Evolutionary conservation across 2,329 filamentous ascomycete genomes (phyloP), one percentile per base, ranked within the genome.

Genomic region (Monosporascus sp.): DNA sequence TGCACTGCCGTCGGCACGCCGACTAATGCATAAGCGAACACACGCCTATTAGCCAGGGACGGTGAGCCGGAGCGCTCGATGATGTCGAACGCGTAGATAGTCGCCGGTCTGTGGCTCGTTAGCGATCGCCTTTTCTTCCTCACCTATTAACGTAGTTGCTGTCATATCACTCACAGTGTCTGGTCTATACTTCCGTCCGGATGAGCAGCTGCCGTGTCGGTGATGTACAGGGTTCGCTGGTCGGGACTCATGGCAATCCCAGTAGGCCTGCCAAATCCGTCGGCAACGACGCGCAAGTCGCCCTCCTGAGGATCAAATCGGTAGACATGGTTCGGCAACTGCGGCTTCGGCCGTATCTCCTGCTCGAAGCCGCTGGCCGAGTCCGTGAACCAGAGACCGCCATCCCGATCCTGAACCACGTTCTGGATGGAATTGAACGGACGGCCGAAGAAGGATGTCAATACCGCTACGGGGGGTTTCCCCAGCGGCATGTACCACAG

Each of bases 1-100:
- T 67, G 65, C 44, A 79, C 69, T 27, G 67, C 71, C 55, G 60
- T 69, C 0, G 81, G 78, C 6, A 76, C 69, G 0, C 78, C 78
- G 0, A 66, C 66, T 36, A 73, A 70, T 1, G 75, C 73, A 56
- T 75, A 77, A 1, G 80, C 75, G 58, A 85, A 84, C 0, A 82
- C 62, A 24, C 78, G 75, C 48, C 73, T 73, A 61, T 82, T 81
- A 1, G 62, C 59, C 11, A 83, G 66, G 50, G 77, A 77, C 0
- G 70, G 71, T 2, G 71, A 65, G 2, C 62, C 69, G 11, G 64
- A 60, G 8, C 69, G 66, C 1, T 52, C 64, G 3, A 70, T 51
- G 7, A 82, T 65, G 60, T 82, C 77, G 51, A 74, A 81, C 0
- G 77, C 76, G 50, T 81, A 81, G 6, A 77, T 74, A 1, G 68